Evolutionary conservation across 768 basidiomycete species (phyloP), one percentile per base, ranked within the genome.

Genomic region (Scleroderma citrinum): DNA sequence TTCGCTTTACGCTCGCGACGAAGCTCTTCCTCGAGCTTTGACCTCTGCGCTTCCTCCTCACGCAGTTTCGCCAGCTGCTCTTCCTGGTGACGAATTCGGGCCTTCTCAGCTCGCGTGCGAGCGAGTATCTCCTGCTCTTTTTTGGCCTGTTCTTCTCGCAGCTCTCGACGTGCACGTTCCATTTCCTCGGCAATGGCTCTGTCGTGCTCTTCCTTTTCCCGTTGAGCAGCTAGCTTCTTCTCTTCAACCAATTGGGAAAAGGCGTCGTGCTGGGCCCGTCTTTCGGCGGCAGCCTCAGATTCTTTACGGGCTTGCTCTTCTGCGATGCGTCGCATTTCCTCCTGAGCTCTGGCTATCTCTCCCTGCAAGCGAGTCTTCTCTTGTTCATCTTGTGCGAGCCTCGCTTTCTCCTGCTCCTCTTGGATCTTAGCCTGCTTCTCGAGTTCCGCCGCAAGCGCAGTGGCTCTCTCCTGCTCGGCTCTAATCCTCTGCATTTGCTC

Each of bases 1-100:
- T 57, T 66, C 31, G 47, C 50, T 46, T 47, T 58, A 7, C 53
- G 60, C 26, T 62, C 48, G 26, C 57, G 58, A 7, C 47, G 43
- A 44, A 68, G 60, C 42, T 66, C 58, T 11, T 60, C 60, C 29
- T 66, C 59, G 39, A 66, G 48, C 23, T 37, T 44, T 23, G 35
- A 21, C 39, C 65, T 57, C 12, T 48, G 64, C 8, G 51, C 47
- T 51, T 66, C 67, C 32, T 67, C 67, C 34, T 68, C 64, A 7
- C 45, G 61, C 24, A 67, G 51, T 32, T 26, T 60, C 48, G 58
- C 53, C 26, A 55, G 58, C 24, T 64, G 51, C 32, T 67, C 65
- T 29, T 60, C 61, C 5, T 62, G 51, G 14, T 58, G 47, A 39
- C 38, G 64, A 35, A 62, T 47, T 29, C 61, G 64, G 10, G 36